Evolutionary conservation across 306 rosid species (phyloP).

Genomic region (Amphicarpaea edgeworthii): DNA sequence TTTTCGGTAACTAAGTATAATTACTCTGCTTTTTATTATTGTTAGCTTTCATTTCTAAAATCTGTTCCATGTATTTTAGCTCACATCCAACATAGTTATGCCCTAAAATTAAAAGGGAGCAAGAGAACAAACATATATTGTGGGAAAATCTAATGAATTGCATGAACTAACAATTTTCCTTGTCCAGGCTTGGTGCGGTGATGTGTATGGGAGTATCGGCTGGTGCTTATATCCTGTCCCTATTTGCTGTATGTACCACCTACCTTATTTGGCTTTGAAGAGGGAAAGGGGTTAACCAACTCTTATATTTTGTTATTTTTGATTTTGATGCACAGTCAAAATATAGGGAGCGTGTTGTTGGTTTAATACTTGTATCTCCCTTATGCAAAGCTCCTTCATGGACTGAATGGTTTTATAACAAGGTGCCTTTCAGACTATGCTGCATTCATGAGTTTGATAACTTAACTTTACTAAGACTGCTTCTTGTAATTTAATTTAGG

Average conservation of each 20-base stretch:
- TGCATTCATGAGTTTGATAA: constrained; percentile 12
- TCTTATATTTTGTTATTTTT: constrained; percentile 29
- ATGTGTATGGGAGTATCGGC: constrained; percentile 99
- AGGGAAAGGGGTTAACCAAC: constrained; percentile 9
- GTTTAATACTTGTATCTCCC: constrained; percentile 93
- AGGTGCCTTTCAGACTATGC: constrained; percentile 58
- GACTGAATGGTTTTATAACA: constrained; percentile 92
- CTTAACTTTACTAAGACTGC: constrained; percentile 34
- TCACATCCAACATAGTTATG: constrained; percentile 15
- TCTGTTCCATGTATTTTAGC: constrained; percentile 6
- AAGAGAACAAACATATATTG: constrained; percentile 23
- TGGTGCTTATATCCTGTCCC: constrained; percentile 86
- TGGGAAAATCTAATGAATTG: constrained; percentile 34
- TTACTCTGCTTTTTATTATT: background rate
- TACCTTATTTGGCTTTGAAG: constrained; percentile 28
- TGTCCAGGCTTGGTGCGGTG: constrained; percentile 87
- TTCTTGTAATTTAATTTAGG: constrained; percentile 64
- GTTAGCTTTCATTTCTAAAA: background rate
- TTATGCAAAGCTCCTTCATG: constrained; percentile 90
- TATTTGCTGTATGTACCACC: constrained; percentile 91
- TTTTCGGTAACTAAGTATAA: constrained; percentile 65
- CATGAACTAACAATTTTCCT: constrained; percentile 39
- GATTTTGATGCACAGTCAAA: constrained; percentile 68
- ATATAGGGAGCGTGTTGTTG: constrained; percentile 89
- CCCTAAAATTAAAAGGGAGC: constrained; percentile 15